Percentiles rank a stretch among this genome's conserved stretches.
Conservation (phyloP, 768 basidiomycete genomes). For the Lactarius pseudohatsudake region DNA sequence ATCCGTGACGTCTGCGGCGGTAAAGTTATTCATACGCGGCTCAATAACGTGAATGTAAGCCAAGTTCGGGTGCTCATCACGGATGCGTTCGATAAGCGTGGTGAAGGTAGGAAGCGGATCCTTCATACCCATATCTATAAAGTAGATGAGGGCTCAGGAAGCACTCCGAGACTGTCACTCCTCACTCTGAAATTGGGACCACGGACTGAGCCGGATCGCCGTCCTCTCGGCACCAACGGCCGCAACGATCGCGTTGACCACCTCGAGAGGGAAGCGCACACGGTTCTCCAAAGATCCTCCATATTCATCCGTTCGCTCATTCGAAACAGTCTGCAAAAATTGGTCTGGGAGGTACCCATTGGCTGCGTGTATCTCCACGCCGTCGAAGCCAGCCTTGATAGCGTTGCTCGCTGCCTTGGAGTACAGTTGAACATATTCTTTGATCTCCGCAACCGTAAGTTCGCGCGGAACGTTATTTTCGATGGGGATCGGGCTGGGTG, state of each 20-base stretch:
- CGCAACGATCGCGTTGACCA: conserved; percentile 37
- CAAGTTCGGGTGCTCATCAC: conserved; percentile 11
- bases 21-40: not conserved
- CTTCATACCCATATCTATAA: conserved; percentile 22
- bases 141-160: not conserved
- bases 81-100: conserved; percentile 9
- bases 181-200: conserved; percentile 34
- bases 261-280: conserved; percentile 42
- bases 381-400: conserved; percentile 44
- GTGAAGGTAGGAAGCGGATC: conserved; percentile 20
- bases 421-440: conserved; percentile 33
- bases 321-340: conserved; percentile 38
- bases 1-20: not conserved
- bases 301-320: conserved; percentile 46
- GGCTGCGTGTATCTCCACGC: conserved; percentile 38
- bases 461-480: conserved; percentile 32
- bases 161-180: not conserved
- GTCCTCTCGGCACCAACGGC: conserved; percentile 42
- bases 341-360: conserved; percentile 38
- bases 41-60: conserved; percentile 20
- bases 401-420: conserved; percentile 39
- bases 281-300: conserved; percentile 49
- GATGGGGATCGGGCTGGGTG: conserved; percentile 39
- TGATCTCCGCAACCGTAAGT: conserved; percentile 33
- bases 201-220: conserved; percentile 42